Conservation (phyloP, 805 yeast species). For the Yamadazyma kitorensis region DNA sequence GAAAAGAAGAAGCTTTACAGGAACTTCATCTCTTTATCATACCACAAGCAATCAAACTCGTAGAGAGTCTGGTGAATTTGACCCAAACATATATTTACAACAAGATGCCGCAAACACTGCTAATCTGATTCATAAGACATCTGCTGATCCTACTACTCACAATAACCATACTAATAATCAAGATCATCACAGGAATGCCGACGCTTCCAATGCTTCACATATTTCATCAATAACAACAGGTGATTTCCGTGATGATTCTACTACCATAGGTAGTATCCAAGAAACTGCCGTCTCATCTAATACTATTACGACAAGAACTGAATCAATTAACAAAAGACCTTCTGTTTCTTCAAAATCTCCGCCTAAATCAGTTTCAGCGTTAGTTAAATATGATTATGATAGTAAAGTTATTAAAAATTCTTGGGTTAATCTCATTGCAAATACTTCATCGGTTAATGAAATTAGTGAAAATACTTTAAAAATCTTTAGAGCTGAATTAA, state of each 20-base stretch:
- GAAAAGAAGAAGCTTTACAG: constrained; percentile 11
- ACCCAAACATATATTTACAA: too few species aligned
- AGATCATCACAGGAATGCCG: neutral
- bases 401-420: constrained; percentile 24
- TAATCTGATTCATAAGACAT: too few species aligned
- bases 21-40: constrained; percentile 8
- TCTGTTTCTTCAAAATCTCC: neutral
- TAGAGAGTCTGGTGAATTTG: constrained; percentile 5
- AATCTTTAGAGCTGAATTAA: constrained; percentile 62
- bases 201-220: constrained; percentile 2
- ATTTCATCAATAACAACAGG: neutral
- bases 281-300: constrained; percentile 1
- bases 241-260: constrained; percentile 3
- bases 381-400: constrained; percentile 28
- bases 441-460: constrained; percentile 22
- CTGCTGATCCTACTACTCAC: too few species aligned
- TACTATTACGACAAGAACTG: neutral
- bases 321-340: neutral
- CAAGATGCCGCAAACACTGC: too few species aligned
- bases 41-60: constrained; percentile 6
- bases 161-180: neutral
- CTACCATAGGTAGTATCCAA: constrained; percentile 2
- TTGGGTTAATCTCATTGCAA: constrained; percentile 39
- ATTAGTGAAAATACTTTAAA: constrained; percentile 36
- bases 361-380: constrained; percentile 1